Evolutionary conservation across 2,329 filamentous ascomycete species (phyloP).

Genomic region (Amylocarpus encephaloides): DNA sequence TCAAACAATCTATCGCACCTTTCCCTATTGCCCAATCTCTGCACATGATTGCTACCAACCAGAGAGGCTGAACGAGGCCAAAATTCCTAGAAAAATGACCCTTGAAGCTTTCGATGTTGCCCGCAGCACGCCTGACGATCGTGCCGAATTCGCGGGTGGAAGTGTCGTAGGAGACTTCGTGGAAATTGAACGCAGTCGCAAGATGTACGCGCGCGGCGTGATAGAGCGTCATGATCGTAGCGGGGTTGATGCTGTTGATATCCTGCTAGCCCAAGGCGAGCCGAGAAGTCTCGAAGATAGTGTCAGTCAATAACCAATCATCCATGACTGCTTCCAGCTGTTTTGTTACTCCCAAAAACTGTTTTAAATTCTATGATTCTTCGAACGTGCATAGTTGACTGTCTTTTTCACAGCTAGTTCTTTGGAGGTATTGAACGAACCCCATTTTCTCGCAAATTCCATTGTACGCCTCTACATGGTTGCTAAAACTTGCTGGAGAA

Average conservation of each 20-base stretch:
- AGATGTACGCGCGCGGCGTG: neutral
- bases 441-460: neutral
- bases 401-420: neutral
- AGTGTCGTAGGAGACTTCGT: neutral
- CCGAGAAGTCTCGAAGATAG: neutral
- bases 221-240: neutral
- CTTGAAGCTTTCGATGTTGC: neutral
- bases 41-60: neutral
- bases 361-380: neutral
- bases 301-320: neutral
- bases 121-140: neutral
- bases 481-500: too few relatives aligned
- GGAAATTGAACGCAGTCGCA: neutral
- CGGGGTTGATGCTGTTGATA: neutral
- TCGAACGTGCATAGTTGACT: neutral
- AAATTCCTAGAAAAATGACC: neutral
- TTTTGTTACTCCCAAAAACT: too few relatives aligned
- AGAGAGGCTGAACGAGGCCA: neutral
- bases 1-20: neutral
- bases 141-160: neutral
- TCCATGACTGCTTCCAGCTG: neutral
- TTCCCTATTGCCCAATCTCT: neutral
- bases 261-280: neutral
- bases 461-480: neutral
- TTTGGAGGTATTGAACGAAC: neutral